Evolutionary conservation across 139 green algal genomes (phyloP), one percentile per base, ranked within the genome.

Genomic region (Chlorella sorokiniana): DNA sequence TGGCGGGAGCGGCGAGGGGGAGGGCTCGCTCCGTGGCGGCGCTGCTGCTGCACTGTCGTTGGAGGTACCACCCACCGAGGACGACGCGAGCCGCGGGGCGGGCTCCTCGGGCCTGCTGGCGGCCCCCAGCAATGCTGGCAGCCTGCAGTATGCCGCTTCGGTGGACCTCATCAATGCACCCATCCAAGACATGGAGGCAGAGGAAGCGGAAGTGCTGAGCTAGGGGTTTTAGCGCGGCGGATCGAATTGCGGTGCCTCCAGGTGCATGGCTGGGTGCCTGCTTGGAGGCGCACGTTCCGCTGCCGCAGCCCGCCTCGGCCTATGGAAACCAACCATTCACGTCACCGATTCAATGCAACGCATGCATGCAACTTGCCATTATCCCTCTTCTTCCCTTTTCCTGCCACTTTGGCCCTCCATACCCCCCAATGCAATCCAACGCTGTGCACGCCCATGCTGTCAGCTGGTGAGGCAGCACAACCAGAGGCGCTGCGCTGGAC

Each of bases 131-230:
- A 35, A 38, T 8, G 31, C 20, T 4, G 35, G 33, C 1, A 23
- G 45, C 33, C 48, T 78, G 2, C n/a, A 23, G 0, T 70, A 72
- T 33, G 59, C 40, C 1, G 40, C 75, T 27, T 72, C 59, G 0
- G 75, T 71, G 29, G 40, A 81, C 10, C 42, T 81, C 29, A 70
- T 81, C 23, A 8, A 81, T 31, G 56, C 41, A 0, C 75, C 75
- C 23, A 27, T 79, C 14, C 5, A 27, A 4, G 42, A 72, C 6
- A 41, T 59, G 59, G 75, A 71, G 40, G 42, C 18, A 14, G 75
- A 81, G 59, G 40, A 81, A 59, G 75, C 59, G 4, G 75, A 79
- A 52, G 7, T 79, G 73, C 23, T 79, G 27, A 35, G 65, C n/a
- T 20, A 59, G 41, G 37, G 23, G 54, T 63, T 63, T 25, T n/a